Evolutionary conservation across 2,329 filamentous ascomycete species (phyloP).

Genomic region (Talaromyces sp.): DNA sequence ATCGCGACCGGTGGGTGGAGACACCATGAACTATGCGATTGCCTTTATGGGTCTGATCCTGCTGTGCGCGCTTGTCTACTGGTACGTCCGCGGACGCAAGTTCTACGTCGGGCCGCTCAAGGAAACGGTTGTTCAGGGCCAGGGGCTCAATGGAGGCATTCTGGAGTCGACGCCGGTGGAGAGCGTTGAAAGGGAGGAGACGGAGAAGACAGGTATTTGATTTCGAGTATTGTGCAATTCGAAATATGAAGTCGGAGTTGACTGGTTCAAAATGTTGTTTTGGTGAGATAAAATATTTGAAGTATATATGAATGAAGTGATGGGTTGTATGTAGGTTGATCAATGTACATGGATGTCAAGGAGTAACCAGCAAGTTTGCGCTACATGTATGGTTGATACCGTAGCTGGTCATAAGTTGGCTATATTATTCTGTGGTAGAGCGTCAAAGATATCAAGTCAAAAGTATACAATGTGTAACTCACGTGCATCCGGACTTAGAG

Average conservation of each 20-base stretch:
- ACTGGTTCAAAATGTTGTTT: not conserved
- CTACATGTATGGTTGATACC: too few relatives aligned
- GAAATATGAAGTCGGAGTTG: not conserved
- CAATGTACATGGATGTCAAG: not conserved
- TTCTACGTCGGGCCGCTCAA: slow-evolving; percentile 12
- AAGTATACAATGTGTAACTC: too few relatives aligned
- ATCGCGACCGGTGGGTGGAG: slow-evolving; percentile 39
- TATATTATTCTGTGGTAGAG: not conserved
- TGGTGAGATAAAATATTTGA: not conserved
- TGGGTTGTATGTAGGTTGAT: not conserved
- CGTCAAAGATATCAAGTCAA: too few relatives aligned
- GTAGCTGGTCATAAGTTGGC: too few relatives aligned
- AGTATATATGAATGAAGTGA: not conserved
- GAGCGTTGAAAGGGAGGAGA: not conserved
- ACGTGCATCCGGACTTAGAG: not conserved
- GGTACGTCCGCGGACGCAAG: slow-evolving; percentile 9
- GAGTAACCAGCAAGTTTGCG: too few relatives aligned
- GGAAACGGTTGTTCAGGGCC: slow-evolving; percentile 9
- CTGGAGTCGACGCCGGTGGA: slow-evolving; percentile 2
- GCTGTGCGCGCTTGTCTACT: slow-evolving; percentile 9
- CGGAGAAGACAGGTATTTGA: not conserved
- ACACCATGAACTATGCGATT: slow-evolving; percentile 31
- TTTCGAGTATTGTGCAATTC: not conserved
- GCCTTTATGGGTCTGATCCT: slow-evolving; percentile 11
- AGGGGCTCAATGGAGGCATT: not conserved